Base-by-base conservation (phyloP, 1,284 basidiomycete species). In the Ganoderma lucidum region DNA sequence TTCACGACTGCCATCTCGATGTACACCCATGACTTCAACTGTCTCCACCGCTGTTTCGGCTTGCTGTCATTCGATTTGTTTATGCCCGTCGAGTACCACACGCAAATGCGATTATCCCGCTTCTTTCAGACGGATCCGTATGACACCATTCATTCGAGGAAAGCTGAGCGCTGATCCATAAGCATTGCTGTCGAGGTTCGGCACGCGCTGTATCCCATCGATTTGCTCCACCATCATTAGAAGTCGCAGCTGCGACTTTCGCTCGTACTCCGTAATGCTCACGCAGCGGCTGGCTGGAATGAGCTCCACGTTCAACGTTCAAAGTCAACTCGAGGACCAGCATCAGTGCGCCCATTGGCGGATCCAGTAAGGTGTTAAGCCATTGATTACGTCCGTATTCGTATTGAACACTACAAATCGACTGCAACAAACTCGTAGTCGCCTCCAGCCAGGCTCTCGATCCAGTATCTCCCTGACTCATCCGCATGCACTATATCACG, bases 21-120 rank as follows among this genome's bases (percentile, higher is more conserved):
- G 70, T 72, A 70, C 65, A 67, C 45, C 64, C 68, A 70, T 42
- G 61, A 69, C 63, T 65, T 51, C 44, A 44, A 63, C 55, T 41
- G 53, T 23, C 59, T 64, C 68, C 60, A 58, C 41, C 41, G 23
- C 41, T 39, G 14, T 19, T 61, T 53, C 55, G 60, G 30, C 44
- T 64, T 60, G 59, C 45, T 71, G 65, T 63, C 32, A 64, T 61
- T 66, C 70, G 48, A 58, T 71, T 68, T 63, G 37, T 65, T 63
- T 45, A 60, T 68, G 63, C 64, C 60, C 62, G 61, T 62, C 61
- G 61, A 66, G 66, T 73, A 64, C 65, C 58, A 67, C 62, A 37
- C 12, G 37, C 62, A 63, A 32, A 14, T 37, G 30, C 35, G 32
- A 62, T 62, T 32, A 17, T 32, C 28, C 48, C 23, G 23, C 23